Evolutionary conservation across 306 rosid species (phyloP), one percentile per base, ranked within the genome.

Genomic region (Canavalia gladiata): DNA sequence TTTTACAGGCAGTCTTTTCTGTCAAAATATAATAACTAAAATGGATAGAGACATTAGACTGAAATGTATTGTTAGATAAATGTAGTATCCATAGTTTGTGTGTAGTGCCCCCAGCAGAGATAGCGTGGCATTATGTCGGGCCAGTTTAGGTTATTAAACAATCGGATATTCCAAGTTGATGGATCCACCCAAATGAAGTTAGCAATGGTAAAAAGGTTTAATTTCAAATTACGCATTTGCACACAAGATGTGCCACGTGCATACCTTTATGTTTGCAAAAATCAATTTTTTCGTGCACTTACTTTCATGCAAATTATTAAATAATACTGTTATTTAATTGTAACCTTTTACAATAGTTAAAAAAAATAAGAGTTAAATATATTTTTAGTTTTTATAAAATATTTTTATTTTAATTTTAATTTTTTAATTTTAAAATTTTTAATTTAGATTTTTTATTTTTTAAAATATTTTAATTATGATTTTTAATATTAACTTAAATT

Each of bases 41-140:
- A 80, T 77, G 82, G 78, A 73, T 47, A 28, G 58, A 69, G 73
- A 85, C 81, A 54, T 83, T 81, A 70, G 47, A 64, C 50, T 10
- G 31, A 51, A 75, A 80, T 74, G 31, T 82, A 81, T 74, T 76
- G 67, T 55, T 33, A 68, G 51, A 77, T 66, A 68, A 56, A 34
- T 42, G 10, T 72, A 39, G 68, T 30, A 52, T 75, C 47, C 34
- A 76, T 64, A 46, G 72, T 83, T 43, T 58, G 78, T 78, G 59
- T 45, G 65, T 45, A 47, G 82, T 76, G 72, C 28, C 74, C 71
- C 68, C 57, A 49, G 57, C 81, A 43, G 56, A 31, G 69, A 64
- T 46, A 6, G 68, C 45, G 51, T 51, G 70, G 60, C 70, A 78
- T 56, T 55, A 51, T 83, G 83, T 51, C 65, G 47, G 75, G 78